phyloP scores from a whole-genome alignment of 202 grass and related monocot species.

The Thinopyrum obtusiflorum region DNA sequence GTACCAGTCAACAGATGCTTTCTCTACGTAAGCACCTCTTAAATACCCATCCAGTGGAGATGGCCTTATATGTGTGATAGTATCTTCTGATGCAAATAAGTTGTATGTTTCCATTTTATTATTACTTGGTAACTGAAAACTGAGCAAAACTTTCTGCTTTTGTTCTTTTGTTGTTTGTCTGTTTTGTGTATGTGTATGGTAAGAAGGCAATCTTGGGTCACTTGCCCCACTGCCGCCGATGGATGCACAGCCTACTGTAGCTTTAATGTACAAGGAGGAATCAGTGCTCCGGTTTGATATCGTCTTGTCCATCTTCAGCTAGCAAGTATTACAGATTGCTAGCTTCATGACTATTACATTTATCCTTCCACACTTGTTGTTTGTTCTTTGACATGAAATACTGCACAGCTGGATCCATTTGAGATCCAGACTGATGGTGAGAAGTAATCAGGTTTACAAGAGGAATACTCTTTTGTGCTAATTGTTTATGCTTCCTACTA shows the following conservation, averaged over 20 bases:
- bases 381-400: constrained; percentile 24
- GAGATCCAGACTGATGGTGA: constrained; percentile 36
- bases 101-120: constrained; percentile 40
- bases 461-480: constrained; percentile 25
- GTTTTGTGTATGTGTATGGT: constrained; percentile 80
- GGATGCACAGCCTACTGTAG: constrained; percentile 66
- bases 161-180: constrained; percentile 84
- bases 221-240: constrained; percentile 78
- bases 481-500: constrained; percentile 36
- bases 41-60: not conserved
- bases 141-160: constrained; percentile 64
- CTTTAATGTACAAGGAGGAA: constrained; percentile 87
- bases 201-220: constrained; percentile 77
- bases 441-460: constrained; percentile 14
- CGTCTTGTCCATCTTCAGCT: constrained; percentile 54
- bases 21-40: not conserved
- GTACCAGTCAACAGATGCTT: not conserved
- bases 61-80: constrained; percentile 29
- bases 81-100: constrained; percentile 43
- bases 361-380: constrained; percentile 27
- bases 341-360: constrained; percentile 45
- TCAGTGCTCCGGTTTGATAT: constrained; percentile 72
- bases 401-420: constrained; percentile 23
- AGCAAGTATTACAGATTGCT: constrained; percentile 56
- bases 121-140: constrained; percentile 58